Base-by-base conservation (phyloP, 345 rosid genomes). In the Corchorus capsularis region DNA sequence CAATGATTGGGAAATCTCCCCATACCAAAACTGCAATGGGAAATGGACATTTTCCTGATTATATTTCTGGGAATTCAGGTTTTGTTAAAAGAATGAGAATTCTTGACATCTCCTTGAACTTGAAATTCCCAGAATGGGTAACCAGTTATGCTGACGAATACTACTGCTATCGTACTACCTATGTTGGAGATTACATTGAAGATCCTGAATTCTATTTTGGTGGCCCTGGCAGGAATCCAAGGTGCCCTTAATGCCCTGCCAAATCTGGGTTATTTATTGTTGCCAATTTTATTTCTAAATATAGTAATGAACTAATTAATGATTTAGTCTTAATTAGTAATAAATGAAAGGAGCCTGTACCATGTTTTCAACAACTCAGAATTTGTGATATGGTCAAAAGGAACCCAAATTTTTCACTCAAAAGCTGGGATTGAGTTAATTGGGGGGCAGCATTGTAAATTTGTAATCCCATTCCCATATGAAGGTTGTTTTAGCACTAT, bases 11-110 rank as follows among this genome's bases (percentile, higher is more conserved):
- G 71, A 79, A 56, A 1, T 7, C 73, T 3, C 90, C 89, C 0
- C 93, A 89, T 75, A 87, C 93, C 1, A 72, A 63, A 17, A 88
- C 94, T 6, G 81, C 39, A 1, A 90, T 90, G 94, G 94, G 94
- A 2, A 88, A 78, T 32, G 94, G 90, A 4, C 15, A 34, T 0
- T 86, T 81, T 63, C 83, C 92, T 14, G 87, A 83, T 45, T 77
- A 46, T 35, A 0, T 75, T 0, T 45, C 7, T 0, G 86, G 81
- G 0, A 32, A 80, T 63, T 85, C 90, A 4, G 91, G 94, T 17
- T 75, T 60, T 6, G 16, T 90, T 0, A 82, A 72, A 74, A 83
- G 91, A 65, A 66, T 87, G 37, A 55, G 90, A 64, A 3, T 86
- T 34, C 81, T 82, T 16, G 91, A 86, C 55, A 89, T 86, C 60